Evolutionary conservation across 176 grass and related monocot species (phyloP).

Genomic region (Eleusine coracana): DNA sequence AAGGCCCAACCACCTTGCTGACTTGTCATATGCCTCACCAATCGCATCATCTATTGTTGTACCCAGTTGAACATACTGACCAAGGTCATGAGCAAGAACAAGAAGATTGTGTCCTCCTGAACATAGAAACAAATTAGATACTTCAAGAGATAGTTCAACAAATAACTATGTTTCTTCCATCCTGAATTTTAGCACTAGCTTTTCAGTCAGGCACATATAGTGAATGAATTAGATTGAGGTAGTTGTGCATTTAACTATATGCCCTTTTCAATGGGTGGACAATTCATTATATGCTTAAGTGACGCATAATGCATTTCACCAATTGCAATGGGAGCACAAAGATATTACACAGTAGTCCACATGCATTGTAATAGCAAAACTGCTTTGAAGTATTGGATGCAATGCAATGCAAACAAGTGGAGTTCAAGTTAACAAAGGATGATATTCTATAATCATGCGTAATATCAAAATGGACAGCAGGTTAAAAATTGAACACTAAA

Average conservation of each 20-base stretch:
- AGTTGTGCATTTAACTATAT: slow-evolving; percentile 15
- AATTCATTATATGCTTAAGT: slow-evolving; percentile 17
- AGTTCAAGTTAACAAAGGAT: background rate
- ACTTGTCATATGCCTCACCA: slow-evolving; percentile 98
- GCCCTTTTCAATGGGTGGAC: slow-evolving; percentile 2
- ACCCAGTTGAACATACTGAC: slow-evolving; percentile 95
- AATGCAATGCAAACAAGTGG: background rate
- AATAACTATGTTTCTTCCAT: slow-evolving; percentile 11
- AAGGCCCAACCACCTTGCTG: slow-evolving; percentile 95
- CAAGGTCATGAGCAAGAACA: slow-evolving; percentile 79
- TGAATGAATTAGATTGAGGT: slow-evolving; percentile 9
- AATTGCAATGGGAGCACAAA: background rate
- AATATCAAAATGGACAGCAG: background rate
- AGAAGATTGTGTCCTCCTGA: slow-evolving; percentile 97
- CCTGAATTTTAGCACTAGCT: background rate
- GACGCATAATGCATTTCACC: slow-evolving; percentile 23
- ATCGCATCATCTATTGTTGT: slow-evolving; percentile 99
- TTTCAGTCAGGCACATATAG: slow-evolving; percentile 3
- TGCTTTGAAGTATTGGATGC: background rate
- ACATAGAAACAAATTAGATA: slow-evolving; percentile 33
- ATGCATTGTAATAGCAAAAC: slow-evolving; percentile 6
- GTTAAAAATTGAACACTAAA: background rate
- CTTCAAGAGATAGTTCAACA: slow-evolving; percentile 9
- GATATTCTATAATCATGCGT: background rate
- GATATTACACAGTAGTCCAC: background rate